These are phyloP conservation scores for Cladosporium sp. DNA, from an alignment of 2,329 filamentous ascomycete species.

Conservation along the genomic window DNA sequence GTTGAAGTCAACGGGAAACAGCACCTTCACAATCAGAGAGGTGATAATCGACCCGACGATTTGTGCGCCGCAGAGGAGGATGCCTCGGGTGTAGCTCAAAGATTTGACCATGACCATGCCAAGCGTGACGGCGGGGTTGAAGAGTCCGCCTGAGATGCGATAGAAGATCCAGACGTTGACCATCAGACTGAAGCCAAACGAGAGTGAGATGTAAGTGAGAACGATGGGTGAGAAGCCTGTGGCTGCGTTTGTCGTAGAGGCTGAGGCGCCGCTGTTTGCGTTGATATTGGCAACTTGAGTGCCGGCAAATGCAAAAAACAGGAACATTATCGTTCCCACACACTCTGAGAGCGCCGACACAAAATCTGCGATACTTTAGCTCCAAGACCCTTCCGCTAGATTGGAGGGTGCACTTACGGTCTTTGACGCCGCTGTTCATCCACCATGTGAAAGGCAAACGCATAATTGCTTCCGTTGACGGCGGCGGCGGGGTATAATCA, in stretches of 20 bases:
- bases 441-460: conserved; percentile 26
- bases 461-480: conserved; percentile 27
- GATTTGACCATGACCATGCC: conserved; percentile 55
- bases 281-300: conserved; percentile 45
- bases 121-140: conserved; percentile 43
- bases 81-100: conserved; percentile 47
- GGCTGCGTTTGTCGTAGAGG: conserved; percentile 10
- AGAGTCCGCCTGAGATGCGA: conserved; percentile 26
- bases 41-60: conserved; percentile 54
- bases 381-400: not conserved
- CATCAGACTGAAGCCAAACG: conserved; percentile 31
- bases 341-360: conserved; percentile 41
- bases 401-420: conserved; percentile 17
- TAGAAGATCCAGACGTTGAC: conserved; percentile 34
- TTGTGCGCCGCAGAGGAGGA: conserved; percentile 51
- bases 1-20: conserved; percentile 52
- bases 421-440: conserved; percentile 27
- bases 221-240: conserved; percentile 20
- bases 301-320: conserved; percentile 44
- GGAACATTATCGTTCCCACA: conserved; percentile 46
- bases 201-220: conserved; percentile 27
- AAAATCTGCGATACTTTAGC: not conserved
- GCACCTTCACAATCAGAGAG: conserved; percentile 49
- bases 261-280: conserved; percentile 19
- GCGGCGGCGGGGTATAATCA: not conserved